These are phyloP conservation scores for Talaromyces sp. DNA, from an alignment of 2,329 filamentous ascomycete genomes.

Conservation along the genomic window DNA sequence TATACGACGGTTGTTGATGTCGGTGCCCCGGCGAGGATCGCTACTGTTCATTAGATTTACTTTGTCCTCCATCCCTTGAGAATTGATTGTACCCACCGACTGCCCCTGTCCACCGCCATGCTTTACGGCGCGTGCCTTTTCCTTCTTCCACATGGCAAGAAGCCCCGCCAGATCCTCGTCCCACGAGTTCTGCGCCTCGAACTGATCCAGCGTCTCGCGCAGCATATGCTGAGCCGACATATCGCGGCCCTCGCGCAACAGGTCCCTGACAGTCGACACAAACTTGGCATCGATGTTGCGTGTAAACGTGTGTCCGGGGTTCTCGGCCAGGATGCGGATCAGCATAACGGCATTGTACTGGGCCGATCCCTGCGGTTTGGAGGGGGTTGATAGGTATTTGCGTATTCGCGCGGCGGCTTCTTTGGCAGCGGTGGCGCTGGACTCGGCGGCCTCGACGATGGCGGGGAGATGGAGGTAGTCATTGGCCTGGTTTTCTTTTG, in stretches of 20 bases:
- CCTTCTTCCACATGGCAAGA: constrained; percentile 82
- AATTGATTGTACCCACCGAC: constrained; percentile 19
- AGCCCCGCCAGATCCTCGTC: constrained; percentile 71
- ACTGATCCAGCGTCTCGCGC: constrained; percentile 76
- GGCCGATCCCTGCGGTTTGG: constrained; percentile 60
- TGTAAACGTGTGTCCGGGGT: constrained; percentile 88
- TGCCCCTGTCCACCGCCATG: constrained; percentile 5
- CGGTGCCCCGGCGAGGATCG: constrained; percentile 18
- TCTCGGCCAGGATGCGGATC: constrained; percentile 83
- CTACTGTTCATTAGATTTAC: not conserved
- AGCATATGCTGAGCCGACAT: constrained; percentile 77
- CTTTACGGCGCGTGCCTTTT: constrained; percentile 64
- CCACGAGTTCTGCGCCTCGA: constrained; percentile 66
- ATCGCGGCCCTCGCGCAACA: constrained; percentile 68
- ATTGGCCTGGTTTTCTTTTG: constrained; percentile 57
- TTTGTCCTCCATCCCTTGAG: not conserved
- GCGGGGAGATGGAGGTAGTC: constrained; percentile 88
- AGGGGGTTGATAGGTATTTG: constrained; percentile 73
- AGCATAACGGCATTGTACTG: constrained; percentile 98
- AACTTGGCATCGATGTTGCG: constrained; percentile 84
- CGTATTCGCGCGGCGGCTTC: constrained; percentile 77
- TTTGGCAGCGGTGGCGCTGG: constrained; percentile 77
- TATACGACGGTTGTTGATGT: not conserved
- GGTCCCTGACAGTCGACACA: constrained; percentile 66
- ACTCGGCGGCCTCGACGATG: constrained; percentile 93